A percentile compares a stretch with the other conserved stretches of the same genome.
These are phyloP conservation scores for Solanum hybrid DNA, from an alignment of 305 asterid genomes.

Conservation along the genomic window DNA sequence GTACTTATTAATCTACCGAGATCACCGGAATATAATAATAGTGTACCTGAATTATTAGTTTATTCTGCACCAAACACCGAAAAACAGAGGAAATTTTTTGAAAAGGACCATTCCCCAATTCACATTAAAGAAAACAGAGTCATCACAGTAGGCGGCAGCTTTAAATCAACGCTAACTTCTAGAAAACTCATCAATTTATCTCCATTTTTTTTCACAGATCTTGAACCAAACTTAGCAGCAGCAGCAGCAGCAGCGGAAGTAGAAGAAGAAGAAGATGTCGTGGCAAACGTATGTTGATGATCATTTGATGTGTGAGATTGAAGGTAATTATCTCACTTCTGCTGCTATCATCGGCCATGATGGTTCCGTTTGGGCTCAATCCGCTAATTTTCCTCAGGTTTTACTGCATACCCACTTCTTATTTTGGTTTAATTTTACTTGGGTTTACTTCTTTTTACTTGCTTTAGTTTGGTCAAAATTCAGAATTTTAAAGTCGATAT, in stretches of 20 bases:
- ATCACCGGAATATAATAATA: too few relatives aligned
- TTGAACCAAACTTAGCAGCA: neutral
- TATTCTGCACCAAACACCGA: neutral
- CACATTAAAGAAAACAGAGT: neutral
- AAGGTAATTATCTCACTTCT: conserved; percentile 28
- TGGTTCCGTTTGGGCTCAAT: conserved; percentile 39
- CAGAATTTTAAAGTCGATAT: neutral
- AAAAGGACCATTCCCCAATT: neutral
- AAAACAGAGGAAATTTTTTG: too few relatives aligned
- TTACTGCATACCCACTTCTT: neutral
- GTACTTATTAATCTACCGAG: too few relatives aligned
- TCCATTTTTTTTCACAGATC: neutral
- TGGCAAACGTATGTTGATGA: conserved; percentile 45
- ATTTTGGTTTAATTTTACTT: neutral
- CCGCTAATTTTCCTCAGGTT: conserved; percentile 34
- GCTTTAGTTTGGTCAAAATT: neutral
- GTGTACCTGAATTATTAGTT: neutral
- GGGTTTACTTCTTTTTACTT: neutral
- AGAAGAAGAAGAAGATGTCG: conserved; percentile 16
- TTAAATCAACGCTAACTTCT: conserved; percentile 15
- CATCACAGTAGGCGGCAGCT: conserved; percentile 1
- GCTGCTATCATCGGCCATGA: conserved; percentile 45
- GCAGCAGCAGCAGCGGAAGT: neutral
- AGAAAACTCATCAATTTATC: neutral
- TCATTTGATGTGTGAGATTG: conserved; percentile 41